Evolutionary conservation across 2,329 filamentous ascomycete species (phyloP).

Genomic region (Fusarium bactridioides): DNA sequence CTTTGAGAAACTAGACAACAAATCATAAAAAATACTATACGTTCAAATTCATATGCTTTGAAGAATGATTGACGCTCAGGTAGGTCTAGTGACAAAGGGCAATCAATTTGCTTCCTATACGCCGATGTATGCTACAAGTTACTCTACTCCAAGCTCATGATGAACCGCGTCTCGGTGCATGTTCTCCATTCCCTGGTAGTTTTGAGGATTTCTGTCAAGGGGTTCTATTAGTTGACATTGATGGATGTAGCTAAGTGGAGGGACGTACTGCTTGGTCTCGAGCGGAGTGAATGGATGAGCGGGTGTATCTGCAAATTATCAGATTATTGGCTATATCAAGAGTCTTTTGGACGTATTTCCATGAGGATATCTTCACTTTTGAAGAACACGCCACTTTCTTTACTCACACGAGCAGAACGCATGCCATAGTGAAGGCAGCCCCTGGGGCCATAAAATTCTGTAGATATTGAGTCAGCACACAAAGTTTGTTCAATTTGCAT

Average conservation of each 20-base stretch:
- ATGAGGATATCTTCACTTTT: not conserved
- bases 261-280: constrained; percentile 43
- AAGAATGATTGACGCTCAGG: not conserved
- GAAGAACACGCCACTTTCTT: constrained; percentile 29
- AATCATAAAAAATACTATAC: constrained; percentile 34
- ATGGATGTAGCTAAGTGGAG: not conserved
- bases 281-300: constrained; percentile 52
- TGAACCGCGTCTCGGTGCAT: constrained; percentile 12
- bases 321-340: not conserved
- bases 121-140: constrained; percentile 9
- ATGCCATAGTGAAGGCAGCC: constrained; percentile 63
- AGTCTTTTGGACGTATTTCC: not conserved
- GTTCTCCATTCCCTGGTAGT: constrained; percentile 27
- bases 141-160: not conserved
- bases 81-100: not conserved
- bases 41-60: constrained; percentile 4
- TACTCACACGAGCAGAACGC: constrained; percentile 57
- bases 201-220: constrained; percentile 13
- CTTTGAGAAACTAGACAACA: constrained; percentile 27
- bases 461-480: constrained; percentile 1
- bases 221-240: not conserved
- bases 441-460: constrained; percentile 58
- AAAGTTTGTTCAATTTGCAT: rapidly evolving
- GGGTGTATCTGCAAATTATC: constrained; percentile 47
- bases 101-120: constrained; percentile 15